These are phyloP conservation scores for Pythium biforme DNA, from an alignment of 352 stramenopile genomes.

Conservation along the genomic window DNA sequence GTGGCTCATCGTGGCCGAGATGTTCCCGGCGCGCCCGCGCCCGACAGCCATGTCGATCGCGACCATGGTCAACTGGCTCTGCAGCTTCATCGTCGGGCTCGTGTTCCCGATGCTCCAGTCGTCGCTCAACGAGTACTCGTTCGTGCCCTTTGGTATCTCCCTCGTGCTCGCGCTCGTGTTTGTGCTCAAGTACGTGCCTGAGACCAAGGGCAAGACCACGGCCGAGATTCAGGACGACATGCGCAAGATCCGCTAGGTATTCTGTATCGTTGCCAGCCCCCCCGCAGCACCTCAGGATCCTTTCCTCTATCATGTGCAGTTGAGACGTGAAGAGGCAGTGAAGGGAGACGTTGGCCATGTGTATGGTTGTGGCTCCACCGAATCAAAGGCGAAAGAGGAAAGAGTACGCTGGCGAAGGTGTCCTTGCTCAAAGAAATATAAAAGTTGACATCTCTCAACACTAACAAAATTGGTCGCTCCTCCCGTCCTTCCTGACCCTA, in stretches of 20 bases:
- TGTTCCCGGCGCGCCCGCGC: conserved; percentile 90
- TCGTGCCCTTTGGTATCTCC: conserved; percentile 79
- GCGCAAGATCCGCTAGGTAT: conserved; percentile 27
- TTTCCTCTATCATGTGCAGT: too few species aligned
- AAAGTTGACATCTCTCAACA: not conserved
- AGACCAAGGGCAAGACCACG: conserved; percentile 72
- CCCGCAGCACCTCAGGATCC: too few species aligned
- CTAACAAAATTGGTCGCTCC: conserved; percentile 1
- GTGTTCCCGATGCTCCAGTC: conserved; percentile 86
- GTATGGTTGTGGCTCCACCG: too few species aligned
- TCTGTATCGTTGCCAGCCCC: not conserved
- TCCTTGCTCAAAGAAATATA: not conserved
- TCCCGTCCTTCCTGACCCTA: not conserved
- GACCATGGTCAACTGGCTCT: conserved; percentile 92
- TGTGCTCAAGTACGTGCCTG: conserved; percentile 63
- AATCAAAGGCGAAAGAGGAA: too few species aligned
- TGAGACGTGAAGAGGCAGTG: too few species aligned
- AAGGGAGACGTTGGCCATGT: too few species aligned
- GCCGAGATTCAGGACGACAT: conserved; percentile 42
- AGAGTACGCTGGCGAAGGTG: not conserved
- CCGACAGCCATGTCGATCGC: conserved; percentile 75
- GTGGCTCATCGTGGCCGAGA: conserved; percentile 92
- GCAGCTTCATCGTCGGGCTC: conserved; percentile 91
- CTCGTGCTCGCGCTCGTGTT: conserved; percentile 63
- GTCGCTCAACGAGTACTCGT: conserved; percentile 70